phyloP scores from a whole-genome alignment of 306 rosid genomes.

The Fagus crenata region DNA sequence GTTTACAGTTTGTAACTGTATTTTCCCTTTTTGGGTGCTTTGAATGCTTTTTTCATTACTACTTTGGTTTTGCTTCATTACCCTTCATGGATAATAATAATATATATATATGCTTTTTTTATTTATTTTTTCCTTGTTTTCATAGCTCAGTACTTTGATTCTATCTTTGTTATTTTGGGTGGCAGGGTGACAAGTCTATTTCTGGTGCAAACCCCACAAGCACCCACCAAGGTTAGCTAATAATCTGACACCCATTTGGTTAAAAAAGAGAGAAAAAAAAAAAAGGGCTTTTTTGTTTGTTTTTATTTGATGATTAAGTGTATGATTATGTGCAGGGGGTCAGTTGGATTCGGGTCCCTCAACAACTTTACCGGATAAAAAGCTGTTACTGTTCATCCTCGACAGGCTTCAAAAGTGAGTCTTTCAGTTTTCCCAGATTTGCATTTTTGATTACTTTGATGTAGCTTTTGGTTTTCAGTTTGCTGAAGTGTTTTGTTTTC shows the following conservation, averaged over 20 bases:
- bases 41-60: conserved; percentile 48
- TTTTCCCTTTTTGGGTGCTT: conserved; percentile 39
- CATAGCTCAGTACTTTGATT: conserved; percentile 12
- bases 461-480: conserved; percentile 31
- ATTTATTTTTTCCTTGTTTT: conserved; percentile 1
- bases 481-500: conserved; percentile 23
- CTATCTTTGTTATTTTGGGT: conserved; percentile 16
- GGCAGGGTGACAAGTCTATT: conserved; percentile 54
- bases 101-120: neutral
- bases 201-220: conserved; percentile 43
- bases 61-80: conserved; percentile 37
- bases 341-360: conserved; percentile 58
- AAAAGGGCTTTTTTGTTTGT: neutral
- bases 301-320: conserved; percentile 6
- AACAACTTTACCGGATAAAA: conserved; percentile 60
- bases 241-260: conserved; percentile 15
- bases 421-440: conserved; percentile 26
- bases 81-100: conserved; percentile 27
- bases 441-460: conserved; percentile 31
- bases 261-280: neutral
- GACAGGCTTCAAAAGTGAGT: conserved; percentile 74
- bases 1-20: conserved; percentile 40
- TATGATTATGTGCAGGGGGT: conserved; percentile 40
- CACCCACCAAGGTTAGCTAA: conserved; percentile 44
- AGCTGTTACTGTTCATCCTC: conserved; percentile 59